Evolutionary conservation across 176 grass and related monocot species (phyloP), one percentile per base, ranked within the genome.

Genomic region (Miscanthus lutarioriparius): DNA sequence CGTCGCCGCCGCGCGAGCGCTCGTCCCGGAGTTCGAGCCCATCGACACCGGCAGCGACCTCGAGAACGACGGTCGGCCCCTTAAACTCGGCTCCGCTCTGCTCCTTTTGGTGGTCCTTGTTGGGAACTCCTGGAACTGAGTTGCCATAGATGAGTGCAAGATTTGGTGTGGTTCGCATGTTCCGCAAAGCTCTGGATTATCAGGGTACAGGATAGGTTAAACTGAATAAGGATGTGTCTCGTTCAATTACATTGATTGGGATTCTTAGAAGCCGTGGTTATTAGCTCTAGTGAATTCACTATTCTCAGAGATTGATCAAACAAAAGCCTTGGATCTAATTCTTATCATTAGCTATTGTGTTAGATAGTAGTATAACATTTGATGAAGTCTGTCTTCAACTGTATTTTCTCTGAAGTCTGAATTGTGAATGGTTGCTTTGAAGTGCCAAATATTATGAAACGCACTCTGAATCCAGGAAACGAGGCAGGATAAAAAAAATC

Each of bases 11-110:
- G 56, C 65, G 19, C 84, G 80, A 7, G 86, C 66, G 0, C 89
- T 76, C 39, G 74, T 64, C 19, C 81, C 75, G 1, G 96, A 95
- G 81, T 98, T 98, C 78, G 89, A 85, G n/a, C 91, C 85, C 33
- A 49, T 95, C 28, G 89, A 98, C 56, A 47, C 70, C 27, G 96
- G 96, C 48, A 91, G 88, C 51, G 93, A 95, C 81, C 78, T 91
- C 58, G 96, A 98, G 80, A 36, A 48, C 37, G 93, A 98, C 59
- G 96, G 96, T 98, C 7, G 85, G 91, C 36, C 17, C 44, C 16
- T 5, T 11, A 72, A 26, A 35, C 67, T 5, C 20, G 1, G 1
- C 19, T 16, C 62, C 44, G 0, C 13, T 43, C 19, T 28, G 2
- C 43, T 10, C 70, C 13, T 2, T 82, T 83, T 45, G 9, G 1